Conservation (phyloP, 257 asterid species). For the Dorcoceras hygrometricum region DNA sequence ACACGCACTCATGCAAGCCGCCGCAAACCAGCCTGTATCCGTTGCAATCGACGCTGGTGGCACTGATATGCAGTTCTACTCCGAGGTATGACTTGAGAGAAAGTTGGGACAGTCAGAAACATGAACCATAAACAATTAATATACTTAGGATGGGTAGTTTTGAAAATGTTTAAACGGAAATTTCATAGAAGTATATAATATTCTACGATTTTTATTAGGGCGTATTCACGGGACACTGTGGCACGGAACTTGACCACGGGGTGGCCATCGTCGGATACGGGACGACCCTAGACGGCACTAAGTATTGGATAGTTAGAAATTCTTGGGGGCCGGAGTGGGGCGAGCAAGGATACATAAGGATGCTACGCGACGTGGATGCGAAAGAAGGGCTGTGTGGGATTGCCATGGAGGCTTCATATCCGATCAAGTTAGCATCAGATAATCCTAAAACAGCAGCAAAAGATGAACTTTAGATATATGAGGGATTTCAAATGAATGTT, state of each 20-base stretch:
- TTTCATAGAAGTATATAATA: too few species aligned
- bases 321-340: slow-evolving; percentile 48
- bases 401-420: slow-evolving; percentile 45
- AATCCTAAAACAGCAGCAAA: not conserved
- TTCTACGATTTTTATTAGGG: slow-evolving; percentile 17
- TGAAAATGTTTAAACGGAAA: too few species aligned
- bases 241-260: slow-evolving; percentile 40
- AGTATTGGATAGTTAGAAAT: slow-evolving; percentile 42
- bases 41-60: slow-evolving; percentile 39
- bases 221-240: slow-evolving; percentile 33
- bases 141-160: too few species aligned
- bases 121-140: too few species aligned
- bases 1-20: slow-evolving; percentile 36
- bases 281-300: slow-evolving; percentile 27
- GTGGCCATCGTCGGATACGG: slow-evolving; percentile 43
- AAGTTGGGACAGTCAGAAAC: too few species aligned
- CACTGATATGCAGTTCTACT: slow-evolving; percentile 33
- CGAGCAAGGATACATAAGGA: slow-evolving; percentile 37
- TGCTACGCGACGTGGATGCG: slow-evolving; percentile 29
- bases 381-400: slow-evolving; percentile 39
- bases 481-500: too few species aligned
- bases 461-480: not conserved
- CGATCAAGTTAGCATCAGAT: slow-evolving; percentile 13
- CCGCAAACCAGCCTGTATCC: slow-evolving; percentile 38
- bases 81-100: not conserved